A percentile compares a stretch with the other conserved stretches of the same genome.
phyloP scores from a whole-genome alignment of 495 filamentous ascomycete species.

The Talaromyces ruber region DNA sequence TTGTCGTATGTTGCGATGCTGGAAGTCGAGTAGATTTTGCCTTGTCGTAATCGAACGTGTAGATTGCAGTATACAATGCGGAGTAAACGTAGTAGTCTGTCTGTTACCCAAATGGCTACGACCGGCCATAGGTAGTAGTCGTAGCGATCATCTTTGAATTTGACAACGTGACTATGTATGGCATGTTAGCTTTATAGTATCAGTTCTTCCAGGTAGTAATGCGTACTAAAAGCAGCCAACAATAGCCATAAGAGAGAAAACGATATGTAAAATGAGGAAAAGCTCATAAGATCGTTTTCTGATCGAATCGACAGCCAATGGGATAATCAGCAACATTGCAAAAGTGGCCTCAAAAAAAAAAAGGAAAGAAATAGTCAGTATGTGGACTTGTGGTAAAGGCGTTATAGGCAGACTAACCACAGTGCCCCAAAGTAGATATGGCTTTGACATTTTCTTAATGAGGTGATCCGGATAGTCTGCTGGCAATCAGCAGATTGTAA shows the following conservation, averaged over 20 bases:
- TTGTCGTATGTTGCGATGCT: conserved; percentile 36
- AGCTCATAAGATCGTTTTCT: conserved; percentile 40
- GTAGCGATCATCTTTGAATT: conserved; percentile 38
- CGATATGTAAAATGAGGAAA: conserved; percentile 47
- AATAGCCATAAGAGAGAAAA: conserved; percentile 39
- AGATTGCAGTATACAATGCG: conserved; percentile 42
- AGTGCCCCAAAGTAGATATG: conserved; percentile 30
- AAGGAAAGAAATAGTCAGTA: neutral
- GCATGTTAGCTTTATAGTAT: neutral
- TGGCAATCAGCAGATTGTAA: neutral
- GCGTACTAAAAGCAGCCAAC: conserved; percentile 47
- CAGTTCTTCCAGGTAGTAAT: neutral
- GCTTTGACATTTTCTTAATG: conserved; percentile 22
- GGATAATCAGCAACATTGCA: conserved; percentile 36
- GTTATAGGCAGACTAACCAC: conserved; percentile 13
- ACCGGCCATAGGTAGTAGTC: conserved; percentile 45
- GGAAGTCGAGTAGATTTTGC: conserved; percentile 16
- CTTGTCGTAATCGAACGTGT: conserved; percentile 14
- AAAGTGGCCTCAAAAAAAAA: conserved; percentile 31
- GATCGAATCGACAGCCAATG: conserved; percentile 38
- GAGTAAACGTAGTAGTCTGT: conserved; percentile 38
- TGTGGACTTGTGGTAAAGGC: neutral
- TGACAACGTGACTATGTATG: conserved; percentile 34
- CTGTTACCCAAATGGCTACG: conserved; percentile 40
- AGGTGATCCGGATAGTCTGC: conserved; percentile 16